Evolutionary conservation across 139 green algal species (phyloP).

Genomic region (Tetraselmis chui): DNA sequence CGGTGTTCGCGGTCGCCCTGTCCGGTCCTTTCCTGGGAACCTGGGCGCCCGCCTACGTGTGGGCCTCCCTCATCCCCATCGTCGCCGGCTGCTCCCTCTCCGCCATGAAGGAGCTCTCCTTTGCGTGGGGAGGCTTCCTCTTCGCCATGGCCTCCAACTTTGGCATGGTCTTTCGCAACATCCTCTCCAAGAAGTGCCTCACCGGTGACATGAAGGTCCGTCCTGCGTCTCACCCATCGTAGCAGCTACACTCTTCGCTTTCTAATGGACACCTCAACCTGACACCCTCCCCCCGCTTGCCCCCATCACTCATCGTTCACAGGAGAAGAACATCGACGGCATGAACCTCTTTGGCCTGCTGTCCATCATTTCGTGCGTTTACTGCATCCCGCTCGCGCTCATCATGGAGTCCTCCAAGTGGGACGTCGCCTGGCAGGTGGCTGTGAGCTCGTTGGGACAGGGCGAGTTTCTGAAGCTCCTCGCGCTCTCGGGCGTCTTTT

Average conservation of each 20-base stretch:
- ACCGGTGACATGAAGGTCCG: conserved; percentile 64
- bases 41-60: conserved; percentile 52
- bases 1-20: conserved; percentile 69
- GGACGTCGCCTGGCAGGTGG: conserved; percentile 37
- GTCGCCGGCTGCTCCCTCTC: conserved; percentile 73
- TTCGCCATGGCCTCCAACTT: conserved; percentile 86
- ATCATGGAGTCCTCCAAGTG: conserved; percentile 55
- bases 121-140: conserved; percentile 78
- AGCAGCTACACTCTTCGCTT: no score
- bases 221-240: not conserved
- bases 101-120: conserved; percentile 83
- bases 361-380: conserved; percentile 71
- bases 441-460: conserved; percentile 38
- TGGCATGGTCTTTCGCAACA: conserved; percentile 87
- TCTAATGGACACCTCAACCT: no score
- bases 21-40: conserved; percentile 56
- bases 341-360: conserved; percentile 92
- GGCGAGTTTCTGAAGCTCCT: conserved; percentile 50
- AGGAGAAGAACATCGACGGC: conserved; percentile 66
- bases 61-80: conserved; percentile 77
- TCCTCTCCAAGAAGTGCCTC: conserved; percentile 86
- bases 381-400: conserved; percentile 60
- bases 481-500: conserved; percentile 65
- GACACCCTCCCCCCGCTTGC: no score
- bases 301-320: no score